A percentile compares a stretch with the other conserved stretches of the same genome.
These are phyloP conservation scores for Xenoacremonium recifei DNA, from an alignment of 2,329 filamentous ascomycete species.

Conservation along the genomic window DNA sequence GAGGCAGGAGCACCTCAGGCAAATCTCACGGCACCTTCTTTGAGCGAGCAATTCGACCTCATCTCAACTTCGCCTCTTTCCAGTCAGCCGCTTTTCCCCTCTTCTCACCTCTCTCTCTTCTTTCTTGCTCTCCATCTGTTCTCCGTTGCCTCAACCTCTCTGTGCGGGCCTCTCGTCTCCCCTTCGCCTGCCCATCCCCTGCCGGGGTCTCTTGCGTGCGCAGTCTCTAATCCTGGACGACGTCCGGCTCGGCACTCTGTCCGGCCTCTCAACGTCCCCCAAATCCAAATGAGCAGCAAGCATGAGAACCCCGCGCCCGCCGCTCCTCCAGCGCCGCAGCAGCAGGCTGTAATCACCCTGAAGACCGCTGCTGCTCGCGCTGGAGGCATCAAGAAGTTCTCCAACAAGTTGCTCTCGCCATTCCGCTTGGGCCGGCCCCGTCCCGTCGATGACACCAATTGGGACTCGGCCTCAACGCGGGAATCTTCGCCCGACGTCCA, in stretches of 20 bases:
- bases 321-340: not conserved
- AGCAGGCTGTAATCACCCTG: slow-evolving; percentile 3
- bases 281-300: too few species aligned
- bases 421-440: slow-evolving; percentile 29
- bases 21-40: not conserved
- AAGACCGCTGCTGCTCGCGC: slow-evolving; percentile 23
- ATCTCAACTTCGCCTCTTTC: not conserved
- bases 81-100: not conserved
- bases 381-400: slow-evolving; percentile 35
- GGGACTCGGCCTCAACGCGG: slow-evolving; percentile 19
- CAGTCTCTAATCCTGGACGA: too few species aligned
- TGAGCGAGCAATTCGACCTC: not conserved
- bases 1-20: not conserved
- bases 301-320: not conserved
- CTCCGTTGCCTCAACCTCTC: too few species aligned
- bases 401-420: slow-evolving; percentile 34
- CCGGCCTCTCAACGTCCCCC: too few species aligned
- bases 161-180: too few species aligned
- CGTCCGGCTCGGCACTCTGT: too few species aligned
- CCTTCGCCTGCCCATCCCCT: not conserved
- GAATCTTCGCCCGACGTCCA: slow-evolving; percentile 31
- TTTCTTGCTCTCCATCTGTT: too few species aligned
- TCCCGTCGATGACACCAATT: slow-evolving; percentile 14
- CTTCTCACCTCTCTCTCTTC: not conserved
- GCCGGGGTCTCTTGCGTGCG: too few species aligned